Evolutionary conservation across 768 basidiomycete genomes (phyloP).

Genomic region (Paxillus involutus): DNA sequence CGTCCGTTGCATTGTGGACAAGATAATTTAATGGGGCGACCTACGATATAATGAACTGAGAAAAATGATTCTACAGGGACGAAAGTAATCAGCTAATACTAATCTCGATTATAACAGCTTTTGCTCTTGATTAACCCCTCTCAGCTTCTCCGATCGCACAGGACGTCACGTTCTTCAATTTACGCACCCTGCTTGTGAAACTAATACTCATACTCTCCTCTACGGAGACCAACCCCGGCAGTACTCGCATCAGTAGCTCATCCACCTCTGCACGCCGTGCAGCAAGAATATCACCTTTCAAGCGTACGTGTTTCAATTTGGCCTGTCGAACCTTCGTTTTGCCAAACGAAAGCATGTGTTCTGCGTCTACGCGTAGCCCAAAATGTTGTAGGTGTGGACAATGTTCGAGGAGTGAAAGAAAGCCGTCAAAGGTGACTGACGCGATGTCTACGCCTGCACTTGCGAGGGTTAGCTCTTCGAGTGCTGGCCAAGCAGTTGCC

Average conservation of each 20-base stretch:
- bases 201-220: slow-evolving; percentile 18
- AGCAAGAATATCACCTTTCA: slow-evolving; percentile 15
- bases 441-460: neutral
- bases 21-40: no score
- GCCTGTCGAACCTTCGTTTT: slow-evolving; percentile 14
- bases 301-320: slow-evolving; percentile 10
- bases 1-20: no score
- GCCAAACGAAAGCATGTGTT: slow-evolving; percentile 8
- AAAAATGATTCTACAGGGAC: no score
- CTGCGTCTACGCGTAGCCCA: slow-evolving; percentile 13
- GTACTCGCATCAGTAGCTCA: slow-evolving; percentile 17
- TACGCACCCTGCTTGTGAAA: slow-evolving; percentile 10
- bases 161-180: neutral
- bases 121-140: no score
- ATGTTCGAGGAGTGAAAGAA: slow-evolving; percentile 17
- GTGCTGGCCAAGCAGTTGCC: slow-evolving; percentile 12
- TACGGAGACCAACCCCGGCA: slow-evolving; percentile 20
- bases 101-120: no score
- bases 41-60: no score
- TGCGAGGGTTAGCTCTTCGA: slow-evolving; percentile 16
- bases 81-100: neutral
- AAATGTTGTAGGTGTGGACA: slow-evolving; percentile 17
- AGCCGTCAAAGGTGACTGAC: slow-evolving; percentile 17
- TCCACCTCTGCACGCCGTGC: slow-evolving; percentile 17
- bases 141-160: no score